Percentiles rank a stretch among this genome's conserved stretches.
Conservation (phyloP, 345 rosid species). For the Eucalyptus decipiens region DNA sequence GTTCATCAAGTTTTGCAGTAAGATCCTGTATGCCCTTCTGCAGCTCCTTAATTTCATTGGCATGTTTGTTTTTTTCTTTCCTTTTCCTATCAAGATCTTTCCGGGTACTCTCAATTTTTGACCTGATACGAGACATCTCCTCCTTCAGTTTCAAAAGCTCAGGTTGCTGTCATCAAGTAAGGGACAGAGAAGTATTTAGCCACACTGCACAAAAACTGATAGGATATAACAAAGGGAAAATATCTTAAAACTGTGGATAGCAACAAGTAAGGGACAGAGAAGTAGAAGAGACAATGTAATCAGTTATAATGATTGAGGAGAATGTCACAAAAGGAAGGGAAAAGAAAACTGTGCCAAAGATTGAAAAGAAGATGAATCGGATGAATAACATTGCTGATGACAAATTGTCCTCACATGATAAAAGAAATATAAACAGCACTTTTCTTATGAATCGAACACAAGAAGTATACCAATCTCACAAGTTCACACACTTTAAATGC, state of each 20-base stretch:
- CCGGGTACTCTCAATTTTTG: conserved; percentile 69
- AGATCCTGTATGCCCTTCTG: conserved; percentile 64
- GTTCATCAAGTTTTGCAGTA: conserved; percentile 50
- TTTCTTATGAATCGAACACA: background rate
- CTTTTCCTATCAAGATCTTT: conserved; percentile 75
- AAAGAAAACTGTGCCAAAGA: background rate
- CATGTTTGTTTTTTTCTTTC: conserved; percentile 67
- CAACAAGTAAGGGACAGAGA: background rate
- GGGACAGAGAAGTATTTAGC: background rate
- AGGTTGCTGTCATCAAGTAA: conserved; percentile 56
- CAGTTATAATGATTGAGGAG: background rate
- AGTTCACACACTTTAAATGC: background rate
- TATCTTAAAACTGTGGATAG: background rate
- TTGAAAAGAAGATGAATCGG: background rate
- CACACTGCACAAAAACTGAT: background rate
- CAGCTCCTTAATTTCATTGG: conserved; percentile 49
- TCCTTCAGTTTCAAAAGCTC: conserved; percentile 83
- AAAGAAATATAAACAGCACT: background rate
- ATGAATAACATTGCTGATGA: background rate
- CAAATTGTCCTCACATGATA: background rate
- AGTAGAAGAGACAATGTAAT: background rate
- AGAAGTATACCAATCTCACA: background rate
- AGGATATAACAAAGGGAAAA: background rate
- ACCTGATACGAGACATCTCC: conserved; percentile 68
- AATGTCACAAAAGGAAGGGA: background rate